phyloP scores from a whole-genome alignment of 202 grass and related monocot species.

The Panicum hallii region DNA sequence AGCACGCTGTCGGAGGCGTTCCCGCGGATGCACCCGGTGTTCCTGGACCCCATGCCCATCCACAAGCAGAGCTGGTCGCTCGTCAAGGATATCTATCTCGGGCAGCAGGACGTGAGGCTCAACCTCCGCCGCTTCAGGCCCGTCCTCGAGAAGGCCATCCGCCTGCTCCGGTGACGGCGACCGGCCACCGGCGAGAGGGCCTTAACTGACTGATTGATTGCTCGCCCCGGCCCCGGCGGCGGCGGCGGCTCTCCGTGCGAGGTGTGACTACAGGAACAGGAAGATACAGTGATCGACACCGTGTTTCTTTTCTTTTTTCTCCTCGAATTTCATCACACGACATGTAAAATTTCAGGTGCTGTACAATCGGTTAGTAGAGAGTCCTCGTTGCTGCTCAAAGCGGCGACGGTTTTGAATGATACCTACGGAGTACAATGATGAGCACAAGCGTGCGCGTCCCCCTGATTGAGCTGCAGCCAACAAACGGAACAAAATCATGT shows the following conservation, averaged over 20 bases:
- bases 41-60: constrained; percentile 58
- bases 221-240: no score
- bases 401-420: constrained; percentile 34
- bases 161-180: constrained; percentile 48
- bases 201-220: neutral
- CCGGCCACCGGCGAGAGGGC: neutral
- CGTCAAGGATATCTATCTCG: constrained; percentile 68
- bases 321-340: neutral
- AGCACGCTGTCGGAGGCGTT: constrained; percentile 74
- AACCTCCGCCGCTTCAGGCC: constrained; percentile 54
- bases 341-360: neutral
- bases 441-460: no score
- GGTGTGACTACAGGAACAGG: constrained; percentile 7
- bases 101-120: constrained; percentile 65
- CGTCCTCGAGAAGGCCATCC: constrained; percentile 54
- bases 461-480: no score
- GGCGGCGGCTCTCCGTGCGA: no score
- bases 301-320: neutral
- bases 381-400: neutral
- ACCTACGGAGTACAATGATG: no score
- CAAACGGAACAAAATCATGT: no score
- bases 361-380: constrained; percentile 1
- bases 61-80: constrained; percentile 58
- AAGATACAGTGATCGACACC: neutral
- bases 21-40: constrained; percentile 57